Evolutionary conservation across 352 stramenopile species (phyloP).

Genomic region (Phytophthora niederhauseri): DNA sequence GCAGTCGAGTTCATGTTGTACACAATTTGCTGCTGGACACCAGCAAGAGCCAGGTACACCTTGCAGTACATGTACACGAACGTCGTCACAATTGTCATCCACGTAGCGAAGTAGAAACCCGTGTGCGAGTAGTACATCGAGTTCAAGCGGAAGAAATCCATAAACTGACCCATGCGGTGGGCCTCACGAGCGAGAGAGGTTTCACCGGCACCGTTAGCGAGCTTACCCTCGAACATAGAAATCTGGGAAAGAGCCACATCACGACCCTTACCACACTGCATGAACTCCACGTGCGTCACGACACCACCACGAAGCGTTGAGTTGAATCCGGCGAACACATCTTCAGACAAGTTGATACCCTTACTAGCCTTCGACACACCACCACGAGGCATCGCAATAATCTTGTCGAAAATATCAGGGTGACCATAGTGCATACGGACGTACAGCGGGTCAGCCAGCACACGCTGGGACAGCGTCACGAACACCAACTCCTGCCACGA

Average conservation of each 20-base stretch:
- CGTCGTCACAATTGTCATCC: constrained; percentile 84
- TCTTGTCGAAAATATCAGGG: constrained; percentile 83
- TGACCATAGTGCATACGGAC: constrained; percentile 87
- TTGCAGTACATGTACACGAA: constrained; percentile 89
- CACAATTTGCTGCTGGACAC: constrained; percentile 72
- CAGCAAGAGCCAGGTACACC: constrained; percentile 71
- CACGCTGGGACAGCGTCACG: constrained; percentile 79
- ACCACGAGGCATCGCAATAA: constrained; percentile 71
- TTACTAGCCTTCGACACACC: constrained; percentile 83
- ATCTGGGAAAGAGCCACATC: constrained; percentile 84
- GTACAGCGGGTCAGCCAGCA: constrained; percentile 75
- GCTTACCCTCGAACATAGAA: constrained; percentile 83
- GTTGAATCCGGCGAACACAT: constrained; percentile 85
- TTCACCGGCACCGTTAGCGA: constrained; percentile 79
- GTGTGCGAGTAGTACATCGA: constrained; percentile 90
- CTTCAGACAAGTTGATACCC: constrained; percentile 83
- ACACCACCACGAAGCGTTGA: constrained; percentile 67
- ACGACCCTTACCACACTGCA: constrained; percentile 83
- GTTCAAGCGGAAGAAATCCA: constrained; percentile 85
- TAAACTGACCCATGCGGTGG: constrained; percentile 81
- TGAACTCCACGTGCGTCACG: constrained; percentile 79
- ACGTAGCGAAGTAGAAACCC: constrained; percentile 83
- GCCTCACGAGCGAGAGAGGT: constrained; percentile 72
- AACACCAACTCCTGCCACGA: constrained; percentile 84
- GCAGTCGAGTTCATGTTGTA: constrained; percentile 68